Evolutionary conservation across 331 rosid species (phyloP).

Genomic region (Cucumis variabilis): DNA sequence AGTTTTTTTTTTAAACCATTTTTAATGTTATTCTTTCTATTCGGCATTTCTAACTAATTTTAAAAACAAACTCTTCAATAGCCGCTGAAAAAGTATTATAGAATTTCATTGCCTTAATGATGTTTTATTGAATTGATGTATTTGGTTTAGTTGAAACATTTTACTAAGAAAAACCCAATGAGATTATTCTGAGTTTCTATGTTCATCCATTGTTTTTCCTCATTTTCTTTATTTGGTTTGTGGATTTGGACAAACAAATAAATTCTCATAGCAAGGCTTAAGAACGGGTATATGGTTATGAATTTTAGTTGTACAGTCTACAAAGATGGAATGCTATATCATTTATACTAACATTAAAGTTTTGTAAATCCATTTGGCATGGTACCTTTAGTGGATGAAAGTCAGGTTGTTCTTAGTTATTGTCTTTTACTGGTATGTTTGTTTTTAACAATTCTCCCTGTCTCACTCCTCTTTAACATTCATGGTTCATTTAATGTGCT

Average conservation of each 20-base stretch:
- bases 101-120: not conserved
- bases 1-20: no score
- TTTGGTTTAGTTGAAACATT: not conserved
- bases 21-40: no score
- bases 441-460: not conserved
- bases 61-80: not conserved
- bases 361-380: slow-evolving; percentile 46
- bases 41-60: no score
- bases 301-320: not conserved
- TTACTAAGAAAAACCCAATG: not conserved
- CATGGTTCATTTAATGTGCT: not conserved
- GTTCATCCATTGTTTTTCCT: not conserved
- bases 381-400: slow-evolving; percentile 80
- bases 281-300: slow-evolving; percentile 78
- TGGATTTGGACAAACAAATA: no score
- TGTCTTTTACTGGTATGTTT: slow-evolving; percentile 65
- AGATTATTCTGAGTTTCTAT: not conserved
- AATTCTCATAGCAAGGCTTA: slow-evolving; percentile 74
- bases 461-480: not conserved
- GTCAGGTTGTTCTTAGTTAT: slow-evolving; percentile 84
- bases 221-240: no score
- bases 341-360: not conserved
- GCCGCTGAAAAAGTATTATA: not conserved
- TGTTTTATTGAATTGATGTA: not conserved
- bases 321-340: not conserved